A percentile compares a stretch with the other conserved stretches of the same genome.
Evolutionary conservation across 441 rosid genomes (phyloP).

Genomic region (Theobroma grandiflorum): DNA sequence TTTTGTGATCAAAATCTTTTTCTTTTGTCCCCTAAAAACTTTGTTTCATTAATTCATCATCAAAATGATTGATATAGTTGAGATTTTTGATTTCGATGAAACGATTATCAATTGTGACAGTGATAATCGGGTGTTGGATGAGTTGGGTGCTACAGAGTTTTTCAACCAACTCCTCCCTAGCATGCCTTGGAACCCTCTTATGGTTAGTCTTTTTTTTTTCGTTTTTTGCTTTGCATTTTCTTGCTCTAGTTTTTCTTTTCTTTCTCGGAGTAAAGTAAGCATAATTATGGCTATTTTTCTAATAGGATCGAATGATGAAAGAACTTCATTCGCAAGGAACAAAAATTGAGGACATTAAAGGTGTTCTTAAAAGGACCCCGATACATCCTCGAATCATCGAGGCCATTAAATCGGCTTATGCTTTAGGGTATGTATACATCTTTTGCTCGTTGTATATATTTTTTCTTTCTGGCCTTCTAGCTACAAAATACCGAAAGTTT

Average conservation of each 20-base stretch:
- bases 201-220: conserved; percentile 35
- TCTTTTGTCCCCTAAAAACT: background rate
- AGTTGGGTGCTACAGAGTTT: conserved; percentile 59
- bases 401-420: conserved; percentile 50
- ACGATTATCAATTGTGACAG: conserved; percentile 76
- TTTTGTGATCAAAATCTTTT: background rate
- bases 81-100: conserved; percentile 75
- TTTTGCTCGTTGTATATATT: background rate
- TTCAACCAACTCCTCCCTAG: conserved; percentile 74
- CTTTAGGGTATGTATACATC: conserved; percentile 43
- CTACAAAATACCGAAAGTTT: background rate
- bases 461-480: background rate
- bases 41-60: too few species aligned
- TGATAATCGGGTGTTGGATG: conserved; percentile 77
- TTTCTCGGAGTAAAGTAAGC: background rate
- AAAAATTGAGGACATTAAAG: conserved; percentile 47
- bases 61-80: conserved; percentile 42
- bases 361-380: conserved; percentile 42
- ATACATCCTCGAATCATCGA: conserved; percentile 46
- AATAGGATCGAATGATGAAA: conserved; percentile 59
- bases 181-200: conserved; percentile 77
- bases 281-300: background rate
- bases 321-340: conserved; percentile 51
- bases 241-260: background rate
- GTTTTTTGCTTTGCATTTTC: background rate